Conservation (phyloP, 352 stramenopile species). For the Globisporangium lucens region DNA sequence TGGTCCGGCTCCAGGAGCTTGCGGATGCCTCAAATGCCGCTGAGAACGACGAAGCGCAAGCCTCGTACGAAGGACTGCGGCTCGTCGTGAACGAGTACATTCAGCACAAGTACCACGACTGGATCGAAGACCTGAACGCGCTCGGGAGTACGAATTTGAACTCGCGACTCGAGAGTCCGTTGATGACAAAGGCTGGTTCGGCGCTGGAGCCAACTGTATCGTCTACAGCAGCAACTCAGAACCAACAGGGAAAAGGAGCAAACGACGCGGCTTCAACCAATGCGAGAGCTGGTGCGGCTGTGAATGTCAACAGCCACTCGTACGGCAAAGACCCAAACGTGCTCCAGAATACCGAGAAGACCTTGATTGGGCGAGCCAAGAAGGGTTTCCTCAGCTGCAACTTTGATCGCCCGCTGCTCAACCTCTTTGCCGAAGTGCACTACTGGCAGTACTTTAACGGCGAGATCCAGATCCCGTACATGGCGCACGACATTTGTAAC, state of each 20-base stretch:
- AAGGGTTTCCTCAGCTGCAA: slow-evolving; percentile 92
- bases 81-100: slow-evolving; percentile 89
- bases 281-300: neutral
- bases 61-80: slow-evolving; percentile 66
- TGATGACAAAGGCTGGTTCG: slow-evolving; percentile 78
- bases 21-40: slow-evolving; percentile 61
- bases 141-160: slow-evolving; percentile 76
- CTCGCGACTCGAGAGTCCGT: slow-evolving; percentile 76
- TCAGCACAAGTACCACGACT: slow-evolving; percentile 89
- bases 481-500: slow-evolving; percentile 94
- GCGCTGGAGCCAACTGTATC: slow-evolving; percentile 16
- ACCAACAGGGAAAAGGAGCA: slow-evolving; percentile 5
- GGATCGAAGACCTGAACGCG: slow-evolving; percentile 85
- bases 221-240: neutral
- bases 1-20: slow-evolving; percentile 69
- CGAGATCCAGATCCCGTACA: slow-evolving; percentile 94
- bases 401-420: slow-evolving; percentile 91
- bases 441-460: slow-evolving; percentile 91
- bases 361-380: slow-evolving; percentile 72
- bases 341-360: slow-evolving; percentile 78
- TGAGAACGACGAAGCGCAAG: slow-evolving; percentile 80
- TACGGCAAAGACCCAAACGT: slow-evolving; percentile 54
- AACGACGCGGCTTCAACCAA: neutral
- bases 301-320: slow-evolving; percentile 36
- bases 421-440: slow-evolving; percentile 92